phyloP scores from a whole-genome alignment of 768 basidiomycete species.

The Xanthoconium purpureum region DNA sequence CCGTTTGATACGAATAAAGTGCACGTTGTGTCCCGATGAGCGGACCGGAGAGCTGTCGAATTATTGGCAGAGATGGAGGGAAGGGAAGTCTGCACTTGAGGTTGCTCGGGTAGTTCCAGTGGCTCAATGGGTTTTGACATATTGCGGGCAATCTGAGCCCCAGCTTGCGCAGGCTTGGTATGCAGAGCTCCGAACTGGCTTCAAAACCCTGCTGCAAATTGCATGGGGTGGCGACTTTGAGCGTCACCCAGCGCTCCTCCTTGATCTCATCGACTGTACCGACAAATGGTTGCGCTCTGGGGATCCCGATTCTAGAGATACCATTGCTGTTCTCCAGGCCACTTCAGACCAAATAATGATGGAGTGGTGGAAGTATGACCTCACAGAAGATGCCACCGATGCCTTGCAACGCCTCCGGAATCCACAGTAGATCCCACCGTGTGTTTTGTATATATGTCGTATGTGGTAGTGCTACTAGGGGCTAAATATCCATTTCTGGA shows the following conservation, averaged over 20 bases:
- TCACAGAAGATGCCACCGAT: background rate
- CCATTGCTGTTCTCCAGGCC: background rate
- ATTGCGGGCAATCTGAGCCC: too few species aligned
- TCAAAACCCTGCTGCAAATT: background rate
- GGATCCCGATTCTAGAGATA: background rate
- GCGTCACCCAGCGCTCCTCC: background rate
- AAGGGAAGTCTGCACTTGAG: background rate
- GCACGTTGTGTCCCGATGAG: too few species aligned
- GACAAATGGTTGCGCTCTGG: background rate
- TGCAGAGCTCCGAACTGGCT: background rate
- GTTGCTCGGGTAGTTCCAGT: background rate
- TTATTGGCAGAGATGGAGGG: background rate
- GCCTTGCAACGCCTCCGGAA: background rate
- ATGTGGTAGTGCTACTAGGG: background rate
- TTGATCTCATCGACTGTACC: background rate
- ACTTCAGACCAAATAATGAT: background rate
- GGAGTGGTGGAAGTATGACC: background rate
- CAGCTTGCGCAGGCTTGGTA: background rate
- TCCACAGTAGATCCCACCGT: too few species aligned
- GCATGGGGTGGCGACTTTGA: background rate
- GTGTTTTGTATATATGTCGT: too few species aligned
- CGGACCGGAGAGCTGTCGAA: background rate
- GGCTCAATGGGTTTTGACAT: background rate
- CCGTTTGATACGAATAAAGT: background rate
- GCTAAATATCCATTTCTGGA: conserved; percentile 19